Evolutionary conservation across 768 basidiomycete species (phyloP).

Genomic region (Kwoniella pini): DNA sequence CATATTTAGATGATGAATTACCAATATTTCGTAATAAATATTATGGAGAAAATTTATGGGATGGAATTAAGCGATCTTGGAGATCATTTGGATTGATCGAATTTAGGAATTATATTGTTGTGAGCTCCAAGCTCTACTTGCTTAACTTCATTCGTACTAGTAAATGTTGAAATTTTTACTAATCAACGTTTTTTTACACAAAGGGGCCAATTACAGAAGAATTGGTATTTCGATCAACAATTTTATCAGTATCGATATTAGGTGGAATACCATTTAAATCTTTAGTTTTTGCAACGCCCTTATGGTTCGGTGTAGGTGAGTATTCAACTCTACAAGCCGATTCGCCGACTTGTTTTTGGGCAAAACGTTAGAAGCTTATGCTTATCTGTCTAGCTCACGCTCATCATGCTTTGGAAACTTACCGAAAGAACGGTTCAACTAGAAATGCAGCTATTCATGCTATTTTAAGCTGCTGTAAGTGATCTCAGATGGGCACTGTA

Average conservation of each 20-base stretch:
- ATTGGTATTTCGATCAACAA: conserved; percentile 81
- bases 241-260: conserved; percentile 72
- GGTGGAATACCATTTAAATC: conserved; percentile 61
- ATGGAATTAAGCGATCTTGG: conserved; percentile 9
- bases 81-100: conserved; percentile 58
- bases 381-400: conserved; percentile 67
- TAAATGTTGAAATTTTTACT: too few species aligned
- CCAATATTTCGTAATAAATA: conserved; percentile 23
- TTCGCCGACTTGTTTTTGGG: too few species aligned
- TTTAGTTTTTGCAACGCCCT: conserved; percentile 77
- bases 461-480: conserved; percentile 54
- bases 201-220: conserved; percentile 93
- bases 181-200: too few species aligned
- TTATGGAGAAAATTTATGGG: not conserved
- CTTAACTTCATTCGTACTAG: too few species aligned
- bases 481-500: too few species aligned
- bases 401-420: conserved; percentile 89
- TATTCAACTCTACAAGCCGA: too few species aligned
- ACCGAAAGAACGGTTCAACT: conserved; percentile 71
- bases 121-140: too few species aligned
- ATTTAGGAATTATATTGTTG: conserved; percentile 68
- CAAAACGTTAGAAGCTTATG: not conserved
- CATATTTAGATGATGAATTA: conserved; percentile 46
- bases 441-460: conserved; percentile 67
- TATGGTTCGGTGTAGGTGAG: conserved; percentile 85